Base-by-base conservation (phyloP, 805 yeast genomes). In the Lachancea dasiensis region DNA sequence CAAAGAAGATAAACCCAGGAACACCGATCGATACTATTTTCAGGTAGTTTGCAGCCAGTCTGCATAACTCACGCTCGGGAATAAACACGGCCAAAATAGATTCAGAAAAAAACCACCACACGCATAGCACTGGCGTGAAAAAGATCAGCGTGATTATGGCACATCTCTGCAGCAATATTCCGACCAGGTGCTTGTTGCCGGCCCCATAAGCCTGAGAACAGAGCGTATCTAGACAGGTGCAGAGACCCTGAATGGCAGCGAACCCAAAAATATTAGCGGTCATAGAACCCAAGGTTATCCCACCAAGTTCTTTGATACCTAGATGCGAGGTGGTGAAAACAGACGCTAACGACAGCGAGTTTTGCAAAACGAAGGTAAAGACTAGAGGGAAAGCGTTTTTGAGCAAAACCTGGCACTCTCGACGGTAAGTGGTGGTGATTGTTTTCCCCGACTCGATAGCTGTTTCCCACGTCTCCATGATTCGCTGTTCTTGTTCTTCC, bases 131-230 rank as follows among this genome's bases (percentile, higher is more conserved):
- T 7, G 86, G 79, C 18, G 77, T 45, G 56, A 68, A 57, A 50
- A 77, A 59, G 5, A 70, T 45, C 23, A 79, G 61, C 2, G 85
- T 74, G 45, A 83, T 67, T 33, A 75, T 68, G 6, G 78, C 73
- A 62, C 90, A 83, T 51, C 86, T 66, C 49, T 79, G 72, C 47
- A 79, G 75, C 40, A 81, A 75, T 15, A 81, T 60, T 0, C 92
- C 92, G 15, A 83, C 90, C 41, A 71, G 51, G 46, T 71, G 72
- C 53, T 65, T 73, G 47, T 81, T 81, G 36, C 71, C 70, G 20
- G 85, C 73, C 15, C 92, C 90, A 52, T 67, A 81, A 1, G 89
- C 81, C 58, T 83, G 90, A 2, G 89, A 82, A 55, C 89, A 76
- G 24, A 83, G 67, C 0, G 90, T 83, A 51, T 82, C 90, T 38